Evolutionary conservation across 1,284 basidiomycete species (phyloP).

Genomic region (Exsudoporus floridanus): DNA sequence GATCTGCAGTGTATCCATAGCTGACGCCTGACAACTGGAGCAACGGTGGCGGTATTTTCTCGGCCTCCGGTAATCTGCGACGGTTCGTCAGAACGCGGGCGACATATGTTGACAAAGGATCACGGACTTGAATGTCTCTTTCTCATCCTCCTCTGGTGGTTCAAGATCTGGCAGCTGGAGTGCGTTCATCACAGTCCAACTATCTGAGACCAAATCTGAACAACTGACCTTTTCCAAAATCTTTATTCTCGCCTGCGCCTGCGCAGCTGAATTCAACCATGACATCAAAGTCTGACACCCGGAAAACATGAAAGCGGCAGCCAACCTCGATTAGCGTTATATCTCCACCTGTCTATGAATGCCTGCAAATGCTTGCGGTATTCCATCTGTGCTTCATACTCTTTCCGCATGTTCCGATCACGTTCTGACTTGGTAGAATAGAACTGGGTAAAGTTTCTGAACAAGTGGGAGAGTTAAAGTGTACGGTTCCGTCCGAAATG

Average conservation of each 20-base stretch:
- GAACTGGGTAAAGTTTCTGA: constrained; percentile 97
- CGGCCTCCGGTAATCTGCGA: constrained; percentile 82
- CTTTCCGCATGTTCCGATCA: constrained; percentile 86
- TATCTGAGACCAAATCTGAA: neutral
- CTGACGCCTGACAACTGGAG: constrained; percentile 90
- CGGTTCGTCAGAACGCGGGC: constrained; percentile 1
- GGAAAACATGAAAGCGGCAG: neutral
- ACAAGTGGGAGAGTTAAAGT: constrained; percentile 14
- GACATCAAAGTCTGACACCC: constrained; percentile 1
- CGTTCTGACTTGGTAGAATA: constrained; percentile 98
- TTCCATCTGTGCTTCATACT: constrained; percentile 94
- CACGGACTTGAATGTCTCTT: constrained; percentile 79
- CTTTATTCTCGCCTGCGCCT: constrained; percentile 97
- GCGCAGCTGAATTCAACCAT: constrained; percentile 57
- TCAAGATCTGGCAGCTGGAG: constrained; percentile 83
- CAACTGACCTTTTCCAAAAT: constrained; percentile 84
- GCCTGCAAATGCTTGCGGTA: constrained; percentile 96
- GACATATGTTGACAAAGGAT: neutral
- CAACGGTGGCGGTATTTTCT: constrained; percentile 96
- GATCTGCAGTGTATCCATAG: constrained; percentile 88
- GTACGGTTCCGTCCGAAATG: neutral
- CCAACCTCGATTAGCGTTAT: constrained; percentile 85
- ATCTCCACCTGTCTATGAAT: constrained; percentile 96
- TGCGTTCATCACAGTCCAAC: neutral
- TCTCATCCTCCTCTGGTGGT: constrained; percentile 88